These are phyloP conservation scores for Quercus lobata DNA, from an alignment of 331 rosid species.

Conservation along the genomic window DNA sequence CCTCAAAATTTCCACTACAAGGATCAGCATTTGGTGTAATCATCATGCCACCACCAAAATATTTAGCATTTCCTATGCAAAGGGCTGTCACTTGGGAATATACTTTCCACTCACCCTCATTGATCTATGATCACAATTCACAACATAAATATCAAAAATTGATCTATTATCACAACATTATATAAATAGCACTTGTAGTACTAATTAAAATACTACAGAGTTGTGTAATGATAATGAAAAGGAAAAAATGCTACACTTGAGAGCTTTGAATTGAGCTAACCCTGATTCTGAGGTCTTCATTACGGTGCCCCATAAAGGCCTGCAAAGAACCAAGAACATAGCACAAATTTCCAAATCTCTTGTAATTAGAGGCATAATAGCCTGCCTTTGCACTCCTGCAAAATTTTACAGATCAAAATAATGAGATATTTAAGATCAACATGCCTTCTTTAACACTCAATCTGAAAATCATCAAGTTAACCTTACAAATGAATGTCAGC, in stretches of 20 bases:
- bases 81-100: conserved; percentile 78
- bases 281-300: conserved; percentile 78
- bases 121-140: conserved; percentile 42
- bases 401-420: not conserved
- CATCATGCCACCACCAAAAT: conserved; percentile 98
- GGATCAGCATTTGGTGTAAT: conserved; percentile 85
- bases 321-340: conserved; percentile 88
- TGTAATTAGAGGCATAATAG: conserved; percentile 73
- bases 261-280: conserved; percentile 30
- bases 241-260: not conserved
- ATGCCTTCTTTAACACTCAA: conserved; percentile 7
- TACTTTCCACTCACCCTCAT: conserved; percentile 80
- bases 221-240: not conserved
- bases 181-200: not conserved
- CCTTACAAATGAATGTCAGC: conserved; percentile 97
- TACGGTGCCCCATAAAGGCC: conserved; percentile 81
- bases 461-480: conserved; percentile 29
- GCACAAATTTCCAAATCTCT: conserved; percentile 87
- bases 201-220: not conserved
- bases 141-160: conserved; percentile 10
- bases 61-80: conserved; percentile 89
- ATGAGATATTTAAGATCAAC: not conserved
- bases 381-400: conserved; percentile 98
- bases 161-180: conserved; percentile 41
- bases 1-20: conserved; percentile 65